Percentiles rank a stretch among this genome's conserved stretches.
phyloP scores from a whole-genome alignment of 345 rosid genomes.

The Brassica cretica region DNA sequence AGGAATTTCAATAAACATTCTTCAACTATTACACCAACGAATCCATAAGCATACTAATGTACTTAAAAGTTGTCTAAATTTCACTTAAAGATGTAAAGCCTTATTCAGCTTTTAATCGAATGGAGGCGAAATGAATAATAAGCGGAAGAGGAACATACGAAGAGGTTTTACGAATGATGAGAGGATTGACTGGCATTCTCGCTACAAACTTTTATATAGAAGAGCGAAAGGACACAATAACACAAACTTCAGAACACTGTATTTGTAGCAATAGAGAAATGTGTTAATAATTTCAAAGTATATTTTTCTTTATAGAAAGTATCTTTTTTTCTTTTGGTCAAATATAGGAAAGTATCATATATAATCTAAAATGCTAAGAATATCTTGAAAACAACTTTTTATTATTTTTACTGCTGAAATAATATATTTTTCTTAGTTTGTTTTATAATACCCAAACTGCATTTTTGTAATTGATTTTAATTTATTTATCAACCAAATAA shows the following conservation, averaged over 20 bases:
- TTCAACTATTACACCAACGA: constrained; percentile 1
- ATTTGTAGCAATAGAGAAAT: background rate
- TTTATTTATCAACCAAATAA: background rate
- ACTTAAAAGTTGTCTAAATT: background rate
- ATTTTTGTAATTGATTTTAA: background rate
- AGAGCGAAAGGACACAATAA: background rate
- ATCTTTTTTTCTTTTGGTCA: background rate
- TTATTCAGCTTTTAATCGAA: background rate
- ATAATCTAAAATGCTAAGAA: background rate
- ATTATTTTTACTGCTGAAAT: background rate
- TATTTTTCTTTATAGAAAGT: background rate
- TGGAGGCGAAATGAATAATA: background rate
- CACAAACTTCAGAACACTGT: background rate
- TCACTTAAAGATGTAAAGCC: background rate
- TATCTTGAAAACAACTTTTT: background rate
- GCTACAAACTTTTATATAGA: constrained; percentile 28
- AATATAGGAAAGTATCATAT: background rate
- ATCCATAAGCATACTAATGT: background rate
- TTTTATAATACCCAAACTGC: background rate
- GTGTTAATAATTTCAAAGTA: background rate
- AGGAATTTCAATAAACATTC: background rate
- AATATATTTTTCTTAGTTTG: background rate
- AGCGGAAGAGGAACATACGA: constrained; percentile 50
- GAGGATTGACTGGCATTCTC: constrained; percentile 91
- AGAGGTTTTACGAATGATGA: constrained; percentile 71